phyloP scores from a whole-genome alignment of 2,329 filamentous ascomycete species.

The Didymella pinodella region DNA sequence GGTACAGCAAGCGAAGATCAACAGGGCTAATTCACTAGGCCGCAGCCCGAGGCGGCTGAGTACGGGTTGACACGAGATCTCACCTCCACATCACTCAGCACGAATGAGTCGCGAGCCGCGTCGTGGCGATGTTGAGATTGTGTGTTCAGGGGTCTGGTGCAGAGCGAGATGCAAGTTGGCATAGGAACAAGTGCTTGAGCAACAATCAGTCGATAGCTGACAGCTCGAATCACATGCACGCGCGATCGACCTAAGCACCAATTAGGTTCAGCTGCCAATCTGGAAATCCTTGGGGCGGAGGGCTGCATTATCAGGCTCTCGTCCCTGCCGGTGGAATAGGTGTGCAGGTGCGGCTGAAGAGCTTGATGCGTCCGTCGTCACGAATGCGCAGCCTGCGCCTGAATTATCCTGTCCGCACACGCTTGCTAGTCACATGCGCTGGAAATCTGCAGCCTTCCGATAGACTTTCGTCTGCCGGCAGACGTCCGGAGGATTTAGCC shows the following conservation, averaged over 20 bases:
- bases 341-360: constrained; percentile 15
- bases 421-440: constrained; percentile 7
- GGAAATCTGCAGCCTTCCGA: constrained; percentile 5
- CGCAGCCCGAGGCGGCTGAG: constrained; percentile 13
- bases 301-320: constrained; percentile 5
- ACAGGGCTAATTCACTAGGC: background rate
- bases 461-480: constrained; percentile 9
- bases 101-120: constrained; percentile 2
- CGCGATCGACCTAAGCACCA: constrained; percentile 1
- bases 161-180: background rate
- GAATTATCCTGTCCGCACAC: background rate
- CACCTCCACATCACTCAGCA: background rate
- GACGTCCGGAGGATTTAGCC: constrained; percentile 5
- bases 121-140: constrained; percentile 1
- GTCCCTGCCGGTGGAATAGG: constrained; percentile 5
- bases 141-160: background rate
- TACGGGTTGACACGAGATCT: constrained; percentile 14
- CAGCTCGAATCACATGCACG: background rate
- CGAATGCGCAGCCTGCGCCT: background rate
- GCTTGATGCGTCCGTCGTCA: constrained; percentile 8
- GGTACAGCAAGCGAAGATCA: constrained; percentile 4
- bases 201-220: constrained; percentile 1
- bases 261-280: constrained; percentile 13
- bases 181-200: background rate
- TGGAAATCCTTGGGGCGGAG: constrained; percentile 4